Conservation (phyloP, 768 basidiomycete species). For the Kwoniella heveanensis region DNA sequence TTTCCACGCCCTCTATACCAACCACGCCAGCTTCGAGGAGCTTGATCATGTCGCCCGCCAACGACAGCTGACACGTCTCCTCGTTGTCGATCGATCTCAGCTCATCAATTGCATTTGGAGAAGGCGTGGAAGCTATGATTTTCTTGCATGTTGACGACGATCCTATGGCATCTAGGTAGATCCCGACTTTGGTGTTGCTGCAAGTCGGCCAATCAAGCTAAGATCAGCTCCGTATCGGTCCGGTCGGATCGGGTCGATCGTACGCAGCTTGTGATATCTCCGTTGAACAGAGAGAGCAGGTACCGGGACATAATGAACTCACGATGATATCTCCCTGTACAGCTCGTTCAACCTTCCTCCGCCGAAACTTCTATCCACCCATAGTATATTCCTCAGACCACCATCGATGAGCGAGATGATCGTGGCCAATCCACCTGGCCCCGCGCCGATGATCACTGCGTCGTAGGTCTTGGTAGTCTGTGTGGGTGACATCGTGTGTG, state of each 20-base stretch:
- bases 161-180: constrained; percentile 36
- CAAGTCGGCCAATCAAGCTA: no score
- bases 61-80: constrained; percentile 29
- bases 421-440: constrained; percentile 38
- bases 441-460: constrained; percentile 35
- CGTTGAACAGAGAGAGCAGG: no score
- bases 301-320: constrained; percentile 14
- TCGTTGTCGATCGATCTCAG: constrained; percentile 27
- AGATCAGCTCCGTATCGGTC: no score
- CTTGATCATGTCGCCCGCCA: constrained; percentile 36
- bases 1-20: constrained; percentile 13
- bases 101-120: constrained; percentile 28
- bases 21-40: constrained; percentile 26
- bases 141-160: constrained; percentile 27
- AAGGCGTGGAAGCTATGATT: constrained; percentile 21
- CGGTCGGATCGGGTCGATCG: no score
- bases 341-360: constrained; percentile 38
- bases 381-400: constrained; percentile 21
- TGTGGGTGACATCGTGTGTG: background rate
- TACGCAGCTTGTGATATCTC: no score
- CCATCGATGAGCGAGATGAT: constrained; percentile 28
- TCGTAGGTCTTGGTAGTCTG: constrained; percentile 8
- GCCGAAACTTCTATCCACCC: constrained; percentile 31
- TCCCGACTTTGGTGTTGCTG: constrained; percentile 41
- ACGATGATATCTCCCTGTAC: constrained; percentile 45